Evolutionary conservation across 805 yeast species (phyloP), one percentile per base, ranked within the genome.

Genomic region (Cyberlindnera galapagoensis): DNA sequence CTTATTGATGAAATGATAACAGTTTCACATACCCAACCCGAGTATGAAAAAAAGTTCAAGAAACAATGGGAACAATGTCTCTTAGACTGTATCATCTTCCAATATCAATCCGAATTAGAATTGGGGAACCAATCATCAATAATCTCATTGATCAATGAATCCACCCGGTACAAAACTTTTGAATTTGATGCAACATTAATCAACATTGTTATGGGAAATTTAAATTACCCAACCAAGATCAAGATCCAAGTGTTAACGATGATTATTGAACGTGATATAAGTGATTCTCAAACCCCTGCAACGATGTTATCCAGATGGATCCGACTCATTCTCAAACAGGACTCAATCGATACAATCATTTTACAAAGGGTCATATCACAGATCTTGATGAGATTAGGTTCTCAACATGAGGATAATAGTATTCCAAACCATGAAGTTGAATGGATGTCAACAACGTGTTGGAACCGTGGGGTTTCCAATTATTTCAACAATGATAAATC

Each of bases 401-500:
- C 19, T 12, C 33, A 33, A 23, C 23, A 21, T 3, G 34, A 24
- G 26, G 25, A 26, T 4, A 19, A 42, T 17, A 23, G 22, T 19
- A 19, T 48, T 12, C 46, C 43, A 10, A 38, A 29, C 1, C 41
- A 51, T 36, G 67, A 62, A 30, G 31, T 60, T 20, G 67, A 63
- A 41, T 55, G 57, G 54, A 37, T 65, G 7, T 50, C 62, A 2
- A 56, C 61, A 3, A 40, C 49, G 1, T 47, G 59, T 26, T 65
- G 69, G 69, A 64, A 65, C 28, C 42, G 43, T 25, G 68, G 68
- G 1, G 57, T 63, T 4, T 50, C 34, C 11, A 29, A 34, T n/a
- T 21, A 41, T 9, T 42, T 47, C 21, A 38, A 38, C 6, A 53
- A 44, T 4, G 42, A 53, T 3, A 44, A 42, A 14, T 14, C 26